Conservation (phyloP, 129 eudicot species). For the Flaveria ramosissima region DNA sequence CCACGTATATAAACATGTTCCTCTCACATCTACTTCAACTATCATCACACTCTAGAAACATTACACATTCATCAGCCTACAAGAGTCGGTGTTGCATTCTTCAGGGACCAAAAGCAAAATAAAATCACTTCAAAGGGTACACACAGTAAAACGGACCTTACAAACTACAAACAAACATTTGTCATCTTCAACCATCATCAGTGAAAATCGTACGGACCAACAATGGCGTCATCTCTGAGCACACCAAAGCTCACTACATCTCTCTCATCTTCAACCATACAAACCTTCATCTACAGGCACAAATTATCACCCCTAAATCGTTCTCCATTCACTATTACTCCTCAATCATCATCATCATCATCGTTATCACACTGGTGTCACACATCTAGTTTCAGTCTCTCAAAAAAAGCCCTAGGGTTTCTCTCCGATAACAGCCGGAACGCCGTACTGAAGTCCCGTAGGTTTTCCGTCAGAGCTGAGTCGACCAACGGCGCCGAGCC, state of each 20-base stretch:
- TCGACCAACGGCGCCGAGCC: conserved; percentile 67
- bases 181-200: conserved; percentile 4
- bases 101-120: no score
- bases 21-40: no score
- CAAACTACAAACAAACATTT: conserved; percentile 7
- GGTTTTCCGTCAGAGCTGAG: conserved; percentile 55
- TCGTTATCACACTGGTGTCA: background rate
- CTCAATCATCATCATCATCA: conserved; percentile 30
- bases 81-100: no score
- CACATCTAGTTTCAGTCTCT: conserved; percentile 19
- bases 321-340: conserved; percentile 34
- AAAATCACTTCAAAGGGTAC: background rate
- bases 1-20: no score
- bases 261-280: conserved; percentile 50
- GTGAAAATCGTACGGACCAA: background rate
- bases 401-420: conserved; percentile 37
- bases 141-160: background rate
- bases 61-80: no score
- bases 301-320: conserved; percentile 28
- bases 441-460: conserved; percentile 40
- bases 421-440: conserved; percentile 28
- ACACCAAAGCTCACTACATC: conserved; percentile 62
- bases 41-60: no score
- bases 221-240: conserved; percentile 67
- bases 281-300: conserved; percentile 34